Percentiles rank a stretch among this genome's conserved stretches.
phyloP scores from a whole-genome alignment of 768 basidiomycete species.

The Sarcodon aspratus region DNA sequence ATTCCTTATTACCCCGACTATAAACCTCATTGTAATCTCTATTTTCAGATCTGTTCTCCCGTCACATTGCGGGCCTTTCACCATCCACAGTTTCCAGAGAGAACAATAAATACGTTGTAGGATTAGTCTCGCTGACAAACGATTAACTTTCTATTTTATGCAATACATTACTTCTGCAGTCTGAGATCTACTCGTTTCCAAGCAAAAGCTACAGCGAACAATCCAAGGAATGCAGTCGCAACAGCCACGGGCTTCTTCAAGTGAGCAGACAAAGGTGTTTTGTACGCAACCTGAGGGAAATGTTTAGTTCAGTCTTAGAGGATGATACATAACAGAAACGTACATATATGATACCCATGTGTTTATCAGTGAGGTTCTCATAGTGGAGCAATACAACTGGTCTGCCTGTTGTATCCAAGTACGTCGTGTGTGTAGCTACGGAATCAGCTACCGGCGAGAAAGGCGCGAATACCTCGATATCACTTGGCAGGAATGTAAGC shows the following conservation, averaged over 20 bases:
- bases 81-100: slow-evolving; percentile 29
- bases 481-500: slow-evolving; percentile 30
- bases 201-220: slow-evolving; percentile 43
- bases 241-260: slow-evolving; percentile 81
- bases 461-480: slow-evolving; percentile 65
- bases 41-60: slow-evolving; percentile 23
- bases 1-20: slow-evolving; percentile 11
- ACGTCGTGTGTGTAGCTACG: slow-evolving; percentile 66
- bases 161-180: slow-evolving; percentile 25
- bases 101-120: slow-evolving; percentile 9
- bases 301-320: slow-evolving; percentile 4
- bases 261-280: slow-evolving; percentile 68
- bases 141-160: background rate
- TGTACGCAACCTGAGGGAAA: slow-evolving; percentile 73
- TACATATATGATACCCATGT: slow-evolving; percentile 75
- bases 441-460: slow-evolving; percentile 60
- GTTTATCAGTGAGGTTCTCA: slow-evolving; percentile 64
- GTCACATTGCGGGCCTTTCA: slow-evolving; percentile 27
- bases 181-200: slow-evolving; percentile 42
- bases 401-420: slow-evolving; percentile 86
- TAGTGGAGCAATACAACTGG: slow-evolving; percentile 70
- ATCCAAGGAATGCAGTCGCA: slow-evolving; percentile 49
- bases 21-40: background rate
- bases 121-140: slow-evolving; percentile 1
- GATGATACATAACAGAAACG: slow-evolving; percentile 20